Percentiles rank a stretch among this genome's conserved stretches.
phyloP scores from a whole-genome alignment of 306 rosid species.

The Lathyrus oleraceus region DNA sequence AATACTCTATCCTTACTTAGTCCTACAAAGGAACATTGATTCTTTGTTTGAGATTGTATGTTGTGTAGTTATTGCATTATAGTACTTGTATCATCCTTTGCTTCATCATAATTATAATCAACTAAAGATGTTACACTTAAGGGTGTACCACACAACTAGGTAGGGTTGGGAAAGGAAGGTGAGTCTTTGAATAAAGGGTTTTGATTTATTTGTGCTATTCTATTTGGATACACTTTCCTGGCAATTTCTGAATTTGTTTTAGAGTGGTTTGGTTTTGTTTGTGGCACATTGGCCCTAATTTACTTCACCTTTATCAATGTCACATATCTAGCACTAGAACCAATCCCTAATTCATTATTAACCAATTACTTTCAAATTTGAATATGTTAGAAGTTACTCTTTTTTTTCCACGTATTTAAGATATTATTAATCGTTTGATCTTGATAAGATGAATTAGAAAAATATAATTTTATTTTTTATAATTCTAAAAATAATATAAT shows the following conservation, averaged over 20 bases:
- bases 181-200: constrained; percentile 33
- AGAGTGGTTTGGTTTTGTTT: constrained; percentile 12
- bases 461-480: too few relatives aligned
- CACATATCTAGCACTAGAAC: constrained; percentile 11
- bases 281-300: constrained; percentile 28
- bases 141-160: constrained; percentile 21
- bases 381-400: too few relatives aligned
- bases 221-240: constrained; percentile 46
- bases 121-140: constrained; percentile 29
- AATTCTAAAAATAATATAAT: too few relatives aligned
- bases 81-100: constrained; percentile 31
- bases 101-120: constrained; percentile 36
- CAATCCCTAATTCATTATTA: background rate
- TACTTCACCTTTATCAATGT: constrained; percentile 23
- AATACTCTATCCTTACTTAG: constrained; percentile 39
- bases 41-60: constrained; percentile 47
- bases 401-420: too few relatives aligned
- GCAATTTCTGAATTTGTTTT: constrained; percentile 39
- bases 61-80: constrained; percentile 29
- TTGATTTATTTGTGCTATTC: constrained; percentile 30
- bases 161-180: constrained; percentile 41
- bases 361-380: too few relatives aligned
- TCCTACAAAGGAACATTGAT: constrained; percentile 38
- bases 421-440: too few relatives aligned
- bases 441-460: too few relatives aligned